Conservation (phyloP, 192 early-diverging fungal species). For the Chytriomyces sp. region DNA sequence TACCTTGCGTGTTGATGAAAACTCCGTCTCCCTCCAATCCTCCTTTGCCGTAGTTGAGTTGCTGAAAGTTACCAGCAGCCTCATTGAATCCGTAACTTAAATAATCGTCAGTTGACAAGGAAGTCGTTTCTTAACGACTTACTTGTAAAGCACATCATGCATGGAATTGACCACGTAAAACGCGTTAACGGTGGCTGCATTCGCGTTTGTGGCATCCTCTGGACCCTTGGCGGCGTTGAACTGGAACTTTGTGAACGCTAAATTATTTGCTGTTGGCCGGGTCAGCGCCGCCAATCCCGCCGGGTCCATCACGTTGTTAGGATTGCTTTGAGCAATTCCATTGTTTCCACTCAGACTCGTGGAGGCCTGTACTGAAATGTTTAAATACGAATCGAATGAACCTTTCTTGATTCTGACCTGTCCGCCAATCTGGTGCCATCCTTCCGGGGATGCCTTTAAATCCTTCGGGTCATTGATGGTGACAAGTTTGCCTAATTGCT, state of each 20-base stretch:
- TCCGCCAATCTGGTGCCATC: conserved; percentile 12
- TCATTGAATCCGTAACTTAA: conserved; percentile 40
- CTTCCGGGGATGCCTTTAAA: conserved; percentile 18
- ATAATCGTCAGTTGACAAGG: too few relatives aligned
- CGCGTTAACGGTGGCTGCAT: conserved; percentile 55
- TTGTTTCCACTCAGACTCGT: not conserved
- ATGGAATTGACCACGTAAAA: conserved; percentile 60
- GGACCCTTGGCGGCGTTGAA: conserved; percentile 13
- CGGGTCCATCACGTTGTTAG: not conserved
- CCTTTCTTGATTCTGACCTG: too few relatives aligned
- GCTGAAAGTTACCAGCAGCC: conserved; percentile 73
- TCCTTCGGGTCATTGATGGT: not conserved
- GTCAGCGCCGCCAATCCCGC: not conserved
- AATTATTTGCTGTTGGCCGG: not conserved
- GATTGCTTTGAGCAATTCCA: not conserved
- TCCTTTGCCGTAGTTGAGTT: conserved; percentile 36
- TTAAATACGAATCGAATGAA: too few relatives aligned
- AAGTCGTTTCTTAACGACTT: too few relatives aligned
- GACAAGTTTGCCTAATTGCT: not conserved
- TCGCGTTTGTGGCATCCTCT: conserved; percentile 37
- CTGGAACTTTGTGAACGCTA: conserved; percentile 46
- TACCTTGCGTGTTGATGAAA: conserved; percentile 60
- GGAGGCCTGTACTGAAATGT: too few relatives aligned
- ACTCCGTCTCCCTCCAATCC: conserved; percentile 51
- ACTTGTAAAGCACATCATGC: conserved; percentile 66